phyloP scores from a whole-genome alignment of 768 basidiomycete species.

The Mycena maculata region DNA sequence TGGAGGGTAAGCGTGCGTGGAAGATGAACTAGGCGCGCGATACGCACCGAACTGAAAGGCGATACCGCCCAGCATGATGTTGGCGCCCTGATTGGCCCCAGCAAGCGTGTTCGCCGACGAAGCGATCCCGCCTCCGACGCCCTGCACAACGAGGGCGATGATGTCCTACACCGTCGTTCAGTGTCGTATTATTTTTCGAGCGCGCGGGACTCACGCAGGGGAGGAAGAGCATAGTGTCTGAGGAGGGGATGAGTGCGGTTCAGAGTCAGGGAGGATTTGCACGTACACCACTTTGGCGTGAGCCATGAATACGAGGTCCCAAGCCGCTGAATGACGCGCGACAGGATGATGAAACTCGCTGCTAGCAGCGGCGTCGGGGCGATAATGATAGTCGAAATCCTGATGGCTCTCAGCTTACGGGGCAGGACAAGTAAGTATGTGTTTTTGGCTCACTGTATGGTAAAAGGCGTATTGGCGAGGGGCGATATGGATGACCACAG shows the following conservation, averaged over 20 bases:
- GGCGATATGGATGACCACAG: conserved; percentile 59
- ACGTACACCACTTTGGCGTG: conserved; percentile 53
- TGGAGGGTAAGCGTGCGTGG: background rate
- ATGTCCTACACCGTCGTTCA: conserved; percentile 1
- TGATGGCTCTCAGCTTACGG: conserved; percentile 29
- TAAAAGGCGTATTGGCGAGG: conserved; percentile 42
- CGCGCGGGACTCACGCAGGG: conserved; percentile 43
- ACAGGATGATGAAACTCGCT: conserved; percentile 65
- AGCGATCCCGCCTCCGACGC: conserved; percentile 23
- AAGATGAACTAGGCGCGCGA: background rate
- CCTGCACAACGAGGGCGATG: conserved; percentile 19
- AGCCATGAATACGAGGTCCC: conserved; percentile 64
- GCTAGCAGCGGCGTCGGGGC: conserved; percentile 70
- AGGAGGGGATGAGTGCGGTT: too few species aligned
- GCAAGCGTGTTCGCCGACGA: background rate
- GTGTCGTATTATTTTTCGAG: background rate
- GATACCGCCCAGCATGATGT: conserved; percentile 70
- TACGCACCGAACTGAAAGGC: conserved; percentile 63
- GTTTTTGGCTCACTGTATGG: conserved; percentile 53
- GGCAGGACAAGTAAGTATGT: background rate
- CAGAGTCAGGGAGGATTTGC: conserved; percentile 11
- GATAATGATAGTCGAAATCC: conserved; percentile 58
- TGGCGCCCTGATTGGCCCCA: background rate
- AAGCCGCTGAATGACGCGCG: conserved; percentile 53
- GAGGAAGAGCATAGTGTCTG: conserved; percentile 54